These are phyloP conservation scores for Botrytis tulipae DNA, from an alignment of 2,329 filamentous ascomycete genomes.

Conservation along the genomic window DNA sequence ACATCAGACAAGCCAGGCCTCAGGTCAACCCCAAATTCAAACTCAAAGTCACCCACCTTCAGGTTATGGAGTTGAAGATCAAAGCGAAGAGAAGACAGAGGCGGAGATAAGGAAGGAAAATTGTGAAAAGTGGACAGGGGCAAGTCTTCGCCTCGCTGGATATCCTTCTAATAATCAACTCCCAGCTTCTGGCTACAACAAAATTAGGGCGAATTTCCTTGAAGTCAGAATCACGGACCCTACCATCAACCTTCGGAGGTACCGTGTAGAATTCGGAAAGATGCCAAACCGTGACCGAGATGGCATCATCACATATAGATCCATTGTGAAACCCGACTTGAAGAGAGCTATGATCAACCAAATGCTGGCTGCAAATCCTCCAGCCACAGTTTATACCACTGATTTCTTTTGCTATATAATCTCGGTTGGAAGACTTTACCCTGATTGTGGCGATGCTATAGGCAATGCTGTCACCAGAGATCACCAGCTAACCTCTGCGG, in stretches of 20 bases:
- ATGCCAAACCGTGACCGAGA: too few species aligned
- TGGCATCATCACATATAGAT: too few species aligned
- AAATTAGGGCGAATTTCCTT: not conserved
- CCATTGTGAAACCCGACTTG: not conserved
- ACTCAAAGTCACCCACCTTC: not conserved
- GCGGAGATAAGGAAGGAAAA: not conserved
- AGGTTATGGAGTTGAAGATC: too few species aligned
- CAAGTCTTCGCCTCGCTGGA: not conserved
- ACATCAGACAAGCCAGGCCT: not conserved
- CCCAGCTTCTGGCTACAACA: too few species aligned
- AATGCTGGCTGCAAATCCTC: not conserved
- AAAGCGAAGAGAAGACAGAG: not conserved
- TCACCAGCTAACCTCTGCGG: not conserved
- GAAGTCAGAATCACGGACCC: not conserved
- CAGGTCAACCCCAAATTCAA: not conserved
- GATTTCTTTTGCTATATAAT: conserved; percentile 18
- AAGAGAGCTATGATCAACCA: not conserved
- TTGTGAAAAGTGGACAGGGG: not conserved
- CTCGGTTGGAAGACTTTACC: conserved; percentile 12
- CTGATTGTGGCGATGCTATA: not conserved
- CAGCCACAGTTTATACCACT: not conserved
- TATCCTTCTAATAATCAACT: not conserved
- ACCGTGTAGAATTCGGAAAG: not conserved
- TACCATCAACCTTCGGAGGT: not conserved
- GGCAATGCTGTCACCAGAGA: not conserved